phyloP scores from a whole-genome alignment of 148 eudicot genomes.

The Salicornia ramosissima region DNA sequence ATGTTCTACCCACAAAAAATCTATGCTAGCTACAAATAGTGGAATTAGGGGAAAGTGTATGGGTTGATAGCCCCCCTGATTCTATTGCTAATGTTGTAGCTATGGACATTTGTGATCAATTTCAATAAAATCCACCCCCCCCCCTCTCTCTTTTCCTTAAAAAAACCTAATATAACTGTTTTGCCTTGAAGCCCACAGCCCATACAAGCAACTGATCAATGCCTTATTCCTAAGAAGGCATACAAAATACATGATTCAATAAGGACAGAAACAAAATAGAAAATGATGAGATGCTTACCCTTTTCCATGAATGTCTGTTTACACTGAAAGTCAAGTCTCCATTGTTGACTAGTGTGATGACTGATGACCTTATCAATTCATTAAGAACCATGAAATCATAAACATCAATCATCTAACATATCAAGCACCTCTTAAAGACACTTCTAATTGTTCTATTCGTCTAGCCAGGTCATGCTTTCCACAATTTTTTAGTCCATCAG shows the following conservation, averaged over 20 bases:
- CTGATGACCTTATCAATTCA: slow-evolving; percentile 5
- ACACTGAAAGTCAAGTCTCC: background rate
- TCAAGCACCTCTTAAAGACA: slow-evolving; percentile 65
- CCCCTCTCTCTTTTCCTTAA: no score
- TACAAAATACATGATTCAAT: background rate
- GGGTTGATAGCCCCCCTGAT: no score
- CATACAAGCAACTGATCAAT: background rate
- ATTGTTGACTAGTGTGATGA: slow-evolving; percentile 1
- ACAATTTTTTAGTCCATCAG: slow-evolving; percentile 88
- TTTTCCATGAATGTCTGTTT: background rate
- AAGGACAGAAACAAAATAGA: background rate
- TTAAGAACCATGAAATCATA: background rate
- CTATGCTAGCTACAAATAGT: no score
- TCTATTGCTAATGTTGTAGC: no score
- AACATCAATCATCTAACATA: background rate
- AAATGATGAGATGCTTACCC: slow-evolving; percentile 8
- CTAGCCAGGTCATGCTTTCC: slow-evolving; percentile 92
- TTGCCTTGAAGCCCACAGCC: no score
- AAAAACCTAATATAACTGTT: background rate
- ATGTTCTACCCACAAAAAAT: no score
- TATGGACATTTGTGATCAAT: no score
- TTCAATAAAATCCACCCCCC: no score
- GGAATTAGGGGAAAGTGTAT: no score
- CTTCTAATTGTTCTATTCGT: slow-evolving; percentile 79
- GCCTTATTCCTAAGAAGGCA: background rate